A percentile compares a stretch with the other conserved stretches of the same genome.
Evolutionary conservation across 2,329 filamentous ascomycete genomes (phyloP).

Genomic region (Paecilomyces niveus): DNA sequence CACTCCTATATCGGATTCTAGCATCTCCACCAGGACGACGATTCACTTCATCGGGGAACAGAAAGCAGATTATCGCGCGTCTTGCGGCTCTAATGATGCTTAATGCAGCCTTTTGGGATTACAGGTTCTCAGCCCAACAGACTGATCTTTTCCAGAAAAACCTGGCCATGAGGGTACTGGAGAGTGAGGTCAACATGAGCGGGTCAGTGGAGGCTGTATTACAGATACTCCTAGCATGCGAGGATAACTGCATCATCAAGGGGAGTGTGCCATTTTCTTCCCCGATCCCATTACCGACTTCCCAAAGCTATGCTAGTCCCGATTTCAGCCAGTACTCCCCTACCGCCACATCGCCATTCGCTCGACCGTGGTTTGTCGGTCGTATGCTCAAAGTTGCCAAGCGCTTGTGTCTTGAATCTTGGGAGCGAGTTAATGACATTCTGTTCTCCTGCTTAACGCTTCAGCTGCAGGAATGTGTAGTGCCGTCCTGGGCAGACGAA

Average conservation of each 20-base stretch:
- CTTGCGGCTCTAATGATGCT: conserved; percentile 29
- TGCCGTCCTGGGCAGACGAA: conserved; percentile 22
- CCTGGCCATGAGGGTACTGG: conserved; percentile 21
- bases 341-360: conserved; percentile 15
- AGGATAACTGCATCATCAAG: conserved; percentile 16
- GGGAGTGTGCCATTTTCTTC: not conserved
- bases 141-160: conserved; percentile 27
- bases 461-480: conserved; percentile 12
- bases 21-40: conserved; percentile 23
- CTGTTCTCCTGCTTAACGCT: conserved; percentile 30
- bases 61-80: conserved; percentile 33
- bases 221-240: conserved; percentile 31
- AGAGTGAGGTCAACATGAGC: conserved; percentile 29
- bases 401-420: conserved; percentile 24
- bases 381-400: conserved; percentile 36
- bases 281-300: not conserved
- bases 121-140: conserved; percentile 21
- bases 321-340: conserved; percentile 24
- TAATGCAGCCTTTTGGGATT: conserved; percentile 35
- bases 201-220: conserved; percentile 33
- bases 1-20: conserved; percentile 27
- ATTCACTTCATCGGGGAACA: conserved; percentile 27
- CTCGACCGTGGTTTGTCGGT: conserved; percentile 32
- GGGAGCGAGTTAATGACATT: conserved; percentile 29
- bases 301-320: conserved; percentile 3